Evolutionary conservation across 371 early-diverging fungal species (phyloP).

Genomic region (Mucor indicus): DNA sequence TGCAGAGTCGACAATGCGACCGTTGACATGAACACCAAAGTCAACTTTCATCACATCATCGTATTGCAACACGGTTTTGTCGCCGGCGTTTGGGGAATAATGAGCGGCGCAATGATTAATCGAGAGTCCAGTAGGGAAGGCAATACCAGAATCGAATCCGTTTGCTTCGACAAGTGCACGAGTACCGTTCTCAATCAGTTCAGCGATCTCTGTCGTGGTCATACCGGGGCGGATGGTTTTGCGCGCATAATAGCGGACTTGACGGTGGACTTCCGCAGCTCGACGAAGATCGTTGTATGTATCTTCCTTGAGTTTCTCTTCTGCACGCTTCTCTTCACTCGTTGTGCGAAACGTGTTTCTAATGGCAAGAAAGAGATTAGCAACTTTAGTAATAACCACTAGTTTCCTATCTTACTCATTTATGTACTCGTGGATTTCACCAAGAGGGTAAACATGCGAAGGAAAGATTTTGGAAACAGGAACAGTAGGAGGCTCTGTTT

Average conservation of each 20-base stretch:
- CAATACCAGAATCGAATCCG: conserved; percentile 88
- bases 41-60: conserved; percentile 99
- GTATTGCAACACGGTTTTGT: conserved; percentile 85
- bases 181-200: conserved; percentile 96
- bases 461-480: conserved; percentile 75
- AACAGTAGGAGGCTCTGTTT: conserved; percentile 75
- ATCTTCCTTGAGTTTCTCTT: conserved; percentile 60
- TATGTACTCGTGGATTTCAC: conserved; percentile 70
- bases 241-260: conserved; percentile 86
- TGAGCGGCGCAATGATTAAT: conserved; percentile 99
- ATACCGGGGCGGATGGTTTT: conserved; percentile 94
- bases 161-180: conserved; percentile 90
- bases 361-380: not conserved
- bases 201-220: conserved; percentile 92
- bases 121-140: conserved; percentile 98
- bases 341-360: conserved; percentile 77
- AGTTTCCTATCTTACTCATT: conserved; percentile 76
- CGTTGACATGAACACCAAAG: conserved; percentile 98
- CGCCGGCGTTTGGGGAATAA: conserved; percentile 98
- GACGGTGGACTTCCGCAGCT: conserved; percentile 92
- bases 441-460: conserved; percentile 66
- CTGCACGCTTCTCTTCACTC: conserved; percentile 74
- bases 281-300: conserved; percentile 82
- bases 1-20: conserved; percentile 98
- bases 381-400: not conserved